Percentiles rank a stretch among this genome's conserved stretches.
These are phyloP conservation scores for Omphalotus olearius DNA, from an alignment of 1,284 basidiomycete genomes.

Conservation along the genomic window DNA sequence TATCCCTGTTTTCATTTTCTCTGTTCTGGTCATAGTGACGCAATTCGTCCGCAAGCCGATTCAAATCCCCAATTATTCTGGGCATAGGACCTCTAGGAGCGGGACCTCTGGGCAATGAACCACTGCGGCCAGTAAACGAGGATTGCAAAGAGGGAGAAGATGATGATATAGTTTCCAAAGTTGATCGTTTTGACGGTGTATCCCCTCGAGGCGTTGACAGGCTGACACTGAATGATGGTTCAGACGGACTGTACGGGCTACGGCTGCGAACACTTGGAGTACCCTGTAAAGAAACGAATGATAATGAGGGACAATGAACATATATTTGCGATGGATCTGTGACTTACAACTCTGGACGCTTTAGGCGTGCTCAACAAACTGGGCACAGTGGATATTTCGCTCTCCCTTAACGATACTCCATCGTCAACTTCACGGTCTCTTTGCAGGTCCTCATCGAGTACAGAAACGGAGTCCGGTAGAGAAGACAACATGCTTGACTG, in stretches of 20 bases:
- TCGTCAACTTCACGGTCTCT: slow-evolving; percentile 17
- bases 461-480: slow-evolving; percentile 28
- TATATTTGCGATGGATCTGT: neutral
- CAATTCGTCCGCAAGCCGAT: slow-evolving; percentile 61
- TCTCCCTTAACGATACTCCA: slow-evolving; percentile 11
- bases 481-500: slow-evolving; percentile 34
- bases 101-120: neutral
- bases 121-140: slow-evolving; percentile 21
- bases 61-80: slow-evolving; percentile 45
- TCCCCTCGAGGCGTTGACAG: slow-evolving; percentile 61
- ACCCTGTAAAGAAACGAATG: neutral
- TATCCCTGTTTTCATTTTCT: slow-evolving; percentile 55
- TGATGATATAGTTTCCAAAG: slow-evolving; percentile 42
- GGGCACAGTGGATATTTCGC: slow-evolving; percentile 41
- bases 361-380: slow-evolving; percentile 46
- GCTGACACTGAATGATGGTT: slow-evolving; percentile 51
- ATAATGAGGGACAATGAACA: neutral
- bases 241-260: slow-evolving; percentile 27
- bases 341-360: slow-evolving; percentile 33
- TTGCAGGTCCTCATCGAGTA: slow-evolving; percentile 19
- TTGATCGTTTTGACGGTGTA: slow-evolving; percentile 51
- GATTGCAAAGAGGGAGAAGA: neutral
- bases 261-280: slow-evolving; percentile 11
- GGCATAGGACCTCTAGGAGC: slow-evolving; percentile 30
- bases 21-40: slow-evolving; percentile 53